Evolutionary conservation across 2,329 filamentous ascomycete species (phyloP), one percentile per base, ranked within the genome.

Genomic region (Mycosphaerella arachidis): DNA sequence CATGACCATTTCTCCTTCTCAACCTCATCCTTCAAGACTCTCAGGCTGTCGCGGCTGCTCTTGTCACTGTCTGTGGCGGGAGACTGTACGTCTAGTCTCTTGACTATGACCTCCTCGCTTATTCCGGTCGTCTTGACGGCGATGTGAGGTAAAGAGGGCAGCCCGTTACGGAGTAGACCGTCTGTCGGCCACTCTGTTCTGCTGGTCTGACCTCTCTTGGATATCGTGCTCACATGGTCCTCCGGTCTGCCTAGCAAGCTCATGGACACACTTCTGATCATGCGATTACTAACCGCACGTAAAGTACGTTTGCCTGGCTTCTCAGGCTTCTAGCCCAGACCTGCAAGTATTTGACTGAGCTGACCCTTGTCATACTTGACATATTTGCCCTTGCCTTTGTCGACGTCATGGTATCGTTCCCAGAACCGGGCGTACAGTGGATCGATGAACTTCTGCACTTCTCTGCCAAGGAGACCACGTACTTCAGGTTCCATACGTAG

Each of bases 361-460:
- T 86, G 84, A 45, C 82, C 81, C 80, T 97, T 97, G 78, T 97
- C 92, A 74, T 96, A 97, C 79, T 96, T 97, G 74, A 96, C 92
- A 76, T 97, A 96, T 76, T 99, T 99, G 67, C 93, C 93, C 77
- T 92, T 95, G 61, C 94, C 94, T 79, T 96, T 97, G 77, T 97
- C 93, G 65, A 97, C 87, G 76, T 97, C 94, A 73, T 97, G 92
- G 73, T 99, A 99, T 30, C 93, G 85, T 76, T 97, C 94, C 86
- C 91, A 97, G 77, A 99, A 99, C 50, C 94, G 84, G 63, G 89
- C 89, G 77, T 99, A 99, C 13, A 99, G 82, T 57, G 93, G 92
- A 77, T 97, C 93, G 58, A 99, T 87, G 78, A 96, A 91, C 68
- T 88, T 87, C 74, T 94, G 91, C 64, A 97, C 88, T 71, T 97